A percentile compares a stretch with the other conserved stretches of the same genome.
phyloP scores from a whole-genome alignment of 1,139 yeast species.

The Yamadazyma dushanensis region DNA sequence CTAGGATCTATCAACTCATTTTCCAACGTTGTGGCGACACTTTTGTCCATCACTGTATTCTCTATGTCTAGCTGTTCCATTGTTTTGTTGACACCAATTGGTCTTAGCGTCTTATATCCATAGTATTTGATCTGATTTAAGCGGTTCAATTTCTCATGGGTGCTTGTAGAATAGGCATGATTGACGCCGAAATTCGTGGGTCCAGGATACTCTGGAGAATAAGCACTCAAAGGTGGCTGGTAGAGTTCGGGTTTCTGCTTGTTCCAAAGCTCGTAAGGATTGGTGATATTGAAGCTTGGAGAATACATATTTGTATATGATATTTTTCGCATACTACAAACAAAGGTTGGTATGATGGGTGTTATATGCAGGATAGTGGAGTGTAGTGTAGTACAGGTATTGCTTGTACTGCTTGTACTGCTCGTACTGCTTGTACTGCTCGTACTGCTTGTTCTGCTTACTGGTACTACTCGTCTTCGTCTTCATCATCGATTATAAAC shows the following conservation, averaged over 20 bases:
- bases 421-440: too few relatives aligned
- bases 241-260: slow-evolving; percentile 18
- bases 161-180: slow-evolving; percentile 25
- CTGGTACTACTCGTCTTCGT: slow-evolving; percentile 1
- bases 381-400: too few relatives aligned
- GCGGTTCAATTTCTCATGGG: slow-evolving; percentile 40
- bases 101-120: slow-evolving; percentile 52
- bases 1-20: slow-evolving; percentile 9
- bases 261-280: slow-evolving; percentile 15
- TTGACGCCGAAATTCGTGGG: slow-evolving; percentile 39
- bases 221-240: slow-evolving; percentile 57
- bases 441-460: too few relatives aligned
- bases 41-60: slow-evolving; percentile 8
- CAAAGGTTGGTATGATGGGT: too few relatives aligned
- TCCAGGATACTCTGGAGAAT: slow-evolving; percentile 53
- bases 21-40: slow-evolving; percentile 10
- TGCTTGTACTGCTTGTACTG: too few relatives aligned
- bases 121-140: slow-evolving; percentile 43
- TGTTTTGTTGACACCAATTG: slow-evolving; percentile 57
- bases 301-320: slow-evolving; percentile 14
- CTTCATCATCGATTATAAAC: slow-evolving; percentile 36
- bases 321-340: not conserved
- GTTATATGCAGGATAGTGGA: slow-evolving; percentile 1
- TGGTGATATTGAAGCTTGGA: slow-evolving; percentile 15
- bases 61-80: slow-evolving; percentile 47